These are phyloP conservation scores for Physcomitrium patens DNA, from an alignment of 225 moss, liverwort and hornwort species.

Conservation along the genomic window DNA sequence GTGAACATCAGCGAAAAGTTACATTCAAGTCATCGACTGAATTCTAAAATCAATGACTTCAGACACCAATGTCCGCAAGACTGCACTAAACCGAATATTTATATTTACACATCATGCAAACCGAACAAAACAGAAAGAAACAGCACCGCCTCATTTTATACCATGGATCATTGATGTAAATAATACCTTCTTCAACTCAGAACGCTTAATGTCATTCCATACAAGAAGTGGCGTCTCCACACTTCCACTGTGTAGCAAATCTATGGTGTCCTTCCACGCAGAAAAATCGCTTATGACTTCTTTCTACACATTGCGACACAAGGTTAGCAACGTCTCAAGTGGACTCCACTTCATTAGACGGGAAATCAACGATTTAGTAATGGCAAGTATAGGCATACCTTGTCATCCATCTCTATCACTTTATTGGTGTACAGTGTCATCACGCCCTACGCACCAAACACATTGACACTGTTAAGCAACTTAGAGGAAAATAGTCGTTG, in stretches of 20 bases:
- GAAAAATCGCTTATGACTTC: conserved; percentile 56
- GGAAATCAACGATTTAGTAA: conserved; percentile 13
- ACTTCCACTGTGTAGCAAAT: conserved; percentile 69
- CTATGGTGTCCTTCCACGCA: conserved; percentile 90
- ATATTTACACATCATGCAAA: conserved; percentile 2
- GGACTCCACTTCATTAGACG: conserved; percentile 8
- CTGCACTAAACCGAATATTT: conserved; percentile 5
- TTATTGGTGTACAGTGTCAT: conserved; percentile 85
- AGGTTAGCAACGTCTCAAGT: conserved; percentile 29
- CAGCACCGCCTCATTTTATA: conserved; percentile 4
- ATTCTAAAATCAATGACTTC: background rate
- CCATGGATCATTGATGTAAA: conserved; percentile 14
- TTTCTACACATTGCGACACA: conserved; percentile 50
- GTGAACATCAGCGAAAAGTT: conserved; percentile 15
- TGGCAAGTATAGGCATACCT: conserved; percentile 50
- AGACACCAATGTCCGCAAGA: conserved; percentile 16
- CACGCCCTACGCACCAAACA: conserved; percentile 69
- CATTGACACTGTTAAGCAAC: conserved; percentile 30
- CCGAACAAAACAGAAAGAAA: background rate
- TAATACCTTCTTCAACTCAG: conserved; percentile 80
- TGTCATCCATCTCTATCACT: conserved; percentile 69
- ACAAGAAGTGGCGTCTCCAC: conserved; percentile 95
- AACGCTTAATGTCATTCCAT: conserved; percentile 91
- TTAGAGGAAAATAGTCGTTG: conserved; percentile 17
- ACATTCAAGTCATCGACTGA: no score